Evolutionary conservation across 768 basidiomycete genomes (phyloP).

Genomic region (Suillus sp.): DNA sequence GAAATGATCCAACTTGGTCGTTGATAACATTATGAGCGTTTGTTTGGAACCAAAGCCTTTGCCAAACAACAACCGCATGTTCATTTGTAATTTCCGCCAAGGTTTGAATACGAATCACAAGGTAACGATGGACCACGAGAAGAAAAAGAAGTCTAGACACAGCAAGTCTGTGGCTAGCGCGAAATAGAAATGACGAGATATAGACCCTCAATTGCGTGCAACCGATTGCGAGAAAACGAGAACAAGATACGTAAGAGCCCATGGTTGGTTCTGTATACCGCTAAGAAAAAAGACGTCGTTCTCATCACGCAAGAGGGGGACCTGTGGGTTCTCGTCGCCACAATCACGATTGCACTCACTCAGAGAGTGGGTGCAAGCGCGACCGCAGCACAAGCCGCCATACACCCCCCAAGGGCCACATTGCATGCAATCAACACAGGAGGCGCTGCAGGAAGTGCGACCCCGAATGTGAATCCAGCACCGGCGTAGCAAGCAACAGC

Average conservation of each 20-base stretch:
- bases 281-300: neutral
- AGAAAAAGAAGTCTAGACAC: neutral
- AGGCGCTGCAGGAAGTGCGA: slow-evolving; percentile 21
- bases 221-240: neutral
- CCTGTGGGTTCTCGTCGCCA: neutral
- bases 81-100: neutral
- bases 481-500: slow-evolving; percentile 26
- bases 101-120: neutral
- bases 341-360: slow-evolving; percentile 10
- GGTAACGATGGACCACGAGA: neutral
- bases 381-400: slow-evolving; percentile 24
- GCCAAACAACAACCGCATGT: neutral
- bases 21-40: neutral
- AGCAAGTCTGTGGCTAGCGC: neutral
- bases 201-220: neutral
- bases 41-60: neutral
- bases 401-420: slow-evolving; percentile 24
- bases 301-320: neutral
- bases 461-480: slow-evolving; percentile 29
- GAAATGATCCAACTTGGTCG: neutral
- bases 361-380: slow-evolving; percentile 28
- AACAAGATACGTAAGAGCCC: neutral
- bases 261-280: neutral
- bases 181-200: neutral
- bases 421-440: slow-evolving; percentile 29